A percentile compares a stretch with the other conserved stretches of the same genome.
Conservation (phyloP, 129 eudicot genomes). For the sunflower (Helianthus annuus) region HanXRQr2.0-SUNRISE NC_035438.2:26404641-26405140, state of each 20-base stretch:
- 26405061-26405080: constrained; percentile 12
- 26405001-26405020: constrained; percentile 12
- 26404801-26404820: neutral
- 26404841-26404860: neutral
- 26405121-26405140: no score
- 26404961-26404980: constrained; percentile 1
- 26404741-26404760: neutral
- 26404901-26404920: no score
- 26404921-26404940: no score
- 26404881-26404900: neutral
- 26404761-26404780: neutral
- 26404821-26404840: neutral
- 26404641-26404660: neutral
- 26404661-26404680: neutral
- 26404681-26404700: neutral
- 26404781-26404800: no score
- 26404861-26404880: constrained; percentile 19
- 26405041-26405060: constrained; percentile 18
- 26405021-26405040: neutral
- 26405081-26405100: neutral
- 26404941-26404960: constrained; percentile 17
- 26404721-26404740: neutral
- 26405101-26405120: no score
- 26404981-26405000: constrained; percentile 30
- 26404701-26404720: neutral